Base-by-base conservation (phyloP, 441 rosid species). In the Hypseocharis bilobata region DNA sequence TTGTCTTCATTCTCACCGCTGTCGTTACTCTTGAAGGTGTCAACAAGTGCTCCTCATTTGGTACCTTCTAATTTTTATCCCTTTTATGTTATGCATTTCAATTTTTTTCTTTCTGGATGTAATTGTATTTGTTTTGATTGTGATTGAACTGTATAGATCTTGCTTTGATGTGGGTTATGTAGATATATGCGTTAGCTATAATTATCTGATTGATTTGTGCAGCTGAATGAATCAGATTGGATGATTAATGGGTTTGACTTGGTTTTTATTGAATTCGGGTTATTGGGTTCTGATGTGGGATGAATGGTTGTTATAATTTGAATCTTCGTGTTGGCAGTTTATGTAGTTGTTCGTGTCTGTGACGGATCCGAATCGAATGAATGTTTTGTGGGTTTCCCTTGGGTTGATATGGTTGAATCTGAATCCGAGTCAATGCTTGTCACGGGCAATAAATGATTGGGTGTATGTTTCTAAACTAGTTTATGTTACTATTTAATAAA, bases 31-130 rank as follows among this genome's bases (percentile, higher is more conserved):
- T 94, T 63, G 99, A 94, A 88, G 99, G 99, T 76, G 96, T 86
- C 91, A 89, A 94, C 94, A 91, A 94, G 81, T 94, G 99, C 87
- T 94, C 99, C 84, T 94, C 99, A 63, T 82, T 94, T 65, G 97
- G 99, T 93, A 86, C 60, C n/a, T n/a, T n/a, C n/a, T n/a, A n/a
- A n/a, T n/a, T n/a, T n/a, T n/a, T n/a, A n/a, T 63, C 34, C 27
- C 2, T 54, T 20, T 10, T 67, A 54, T 23, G 0, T 34, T 56
- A 1, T n/a, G 26, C 1, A 0, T 62, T 70, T 56, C 28, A 10
- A 64, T 1, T 29, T 11, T 23, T 32, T 26, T 7, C n/a, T 65
- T 4, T 23, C 17, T 66, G 1, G 42, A 3, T 51, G 44, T 7
- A 1, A 65, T 64, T 29, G 38, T 29, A 40, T 16, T 22, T 61